phyloP scores from a whole-genome alignment of 441 rosid species.

The Dalechampia spathulata region DNA sequence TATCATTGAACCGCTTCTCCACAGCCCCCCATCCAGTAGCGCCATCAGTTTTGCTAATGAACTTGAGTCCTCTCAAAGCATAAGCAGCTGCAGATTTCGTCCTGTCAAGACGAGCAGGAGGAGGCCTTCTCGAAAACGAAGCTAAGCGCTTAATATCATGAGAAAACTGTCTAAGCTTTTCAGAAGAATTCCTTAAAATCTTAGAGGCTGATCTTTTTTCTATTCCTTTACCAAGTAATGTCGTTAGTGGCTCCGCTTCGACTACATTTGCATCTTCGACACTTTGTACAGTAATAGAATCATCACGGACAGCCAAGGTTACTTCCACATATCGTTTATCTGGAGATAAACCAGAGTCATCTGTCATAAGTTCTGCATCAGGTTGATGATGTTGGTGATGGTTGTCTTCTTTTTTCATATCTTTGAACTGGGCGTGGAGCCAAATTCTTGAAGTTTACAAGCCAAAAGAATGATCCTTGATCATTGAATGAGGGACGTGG shows the following conservation, averaged over 20 bases:
- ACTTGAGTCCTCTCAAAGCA: too few species aligned
- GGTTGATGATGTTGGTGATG: conserved; percentile 50
- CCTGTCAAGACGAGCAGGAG: too few species aligned
- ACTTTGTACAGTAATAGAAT: conserved; percentile 69
- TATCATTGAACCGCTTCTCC: too few species aligned
- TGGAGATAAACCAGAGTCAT: conserved; percentile 3
- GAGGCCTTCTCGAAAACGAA: conserved; percentile 46
- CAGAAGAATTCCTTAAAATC: conserved; percentile 47
- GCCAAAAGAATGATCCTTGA: too few species aligned
- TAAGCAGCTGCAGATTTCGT: too few species aligned
- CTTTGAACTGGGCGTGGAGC: conserved; percentile 28
- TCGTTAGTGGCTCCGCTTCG: conserved; percentile 50
- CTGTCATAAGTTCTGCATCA: too few species aligned
- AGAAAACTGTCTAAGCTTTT: conserved; percentile 55
- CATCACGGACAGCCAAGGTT: conserved; percentile 65
- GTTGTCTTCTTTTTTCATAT: conserved; percentile 59
- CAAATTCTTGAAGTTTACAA: too few species aligned
- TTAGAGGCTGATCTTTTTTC: conserved; percentile 42
- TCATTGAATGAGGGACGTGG: too few species aligned
- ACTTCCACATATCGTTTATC: conserved; percentile 55
- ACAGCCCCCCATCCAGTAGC: too few species aligned
- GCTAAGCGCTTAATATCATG: conserved; percentile 60
- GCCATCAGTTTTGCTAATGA: too few species aligned
- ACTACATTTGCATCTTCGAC: conserved; percentile 35
- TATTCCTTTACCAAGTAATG: conserved; percentile 51